Conservation (phyloP, 768 basidiomycete species). For the Fistulinella prunicolor region DNA sequence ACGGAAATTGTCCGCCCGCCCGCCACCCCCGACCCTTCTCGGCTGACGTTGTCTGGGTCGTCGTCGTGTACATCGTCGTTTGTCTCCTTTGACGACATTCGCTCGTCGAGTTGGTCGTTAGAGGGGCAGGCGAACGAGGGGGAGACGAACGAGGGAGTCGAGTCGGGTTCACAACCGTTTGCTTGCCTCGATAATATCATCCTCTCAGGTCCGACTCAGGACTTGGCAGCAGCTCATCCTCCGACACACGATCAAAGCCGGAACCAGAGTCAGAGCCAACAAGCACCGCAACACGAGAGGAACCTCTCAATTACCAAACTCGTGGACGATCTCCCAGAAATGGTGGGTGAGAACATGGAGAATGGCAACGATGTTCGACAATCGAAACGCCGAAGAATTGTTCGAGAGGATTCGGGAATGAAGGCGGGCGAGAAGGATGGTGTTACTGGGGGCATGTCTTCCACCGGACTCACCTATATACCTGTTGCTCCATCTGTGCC, state of each 20-base stretch:
- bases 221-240: not conserved
- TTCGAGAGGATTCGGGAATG: not conserved
- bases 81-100: slow-evolving; percentile 5
- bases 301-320: not conserved
- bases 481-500: not conserved
- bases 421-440: not conserved
- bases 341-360: not conserved
- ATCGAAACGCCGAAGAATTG: slow-evolving; percentile 18
- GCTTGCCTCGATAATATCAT: slow-evolving; percentile 16
- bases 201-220: not conserved
- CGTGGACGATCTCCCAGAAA: not conserved
- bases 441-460: not conserved
- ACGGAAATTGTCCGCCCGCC: slow-evolving; percentile 5
- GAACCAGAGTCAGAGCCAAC: slow-evolving; percentile 1
- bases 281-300: not conserved
- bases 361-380: not conserved
- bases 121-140: slow-evolving; percentile 1
- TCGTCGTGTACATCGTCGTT: slow-evolving; percentile 16
- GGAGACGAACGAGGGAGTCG: not conserved
- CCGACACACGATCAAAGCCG: not conserved
- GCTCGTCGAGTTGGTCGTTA: not conserved
- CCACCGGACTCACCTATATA: not conserved
- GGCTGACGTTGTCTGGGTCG: not conserved
- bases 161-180: slow-evolving; percentile 11
- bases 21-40: not conserved